Evolutionary conservation across 1,284 basidiomycete genomes (phyloP), one percentile per base, ranked within the genome.

Genomic region (Marasmius oreades): DNA sequence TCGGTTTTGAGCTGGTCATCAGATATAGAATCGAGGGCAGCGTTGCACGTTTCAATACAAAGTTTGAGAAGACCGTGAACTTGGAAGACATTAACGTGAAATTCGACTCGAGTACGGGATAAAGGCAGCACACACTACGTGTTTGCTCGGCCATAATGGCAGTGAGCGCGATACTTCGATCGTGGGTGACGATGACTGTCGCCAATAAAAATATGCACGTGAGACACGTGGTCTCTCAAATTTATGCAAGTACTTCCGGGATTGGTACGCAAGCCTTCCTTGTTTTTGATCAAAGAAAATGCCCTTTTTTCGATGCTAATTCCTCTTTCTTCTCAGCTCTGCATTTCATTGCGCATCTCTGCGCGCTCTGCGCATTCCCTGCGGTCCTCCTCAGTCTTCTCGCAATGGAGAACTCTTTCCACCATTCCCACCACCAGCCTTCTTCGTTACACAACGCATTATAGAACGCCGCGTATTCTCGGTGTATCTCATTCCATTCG

Each of bases 41-140:
- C 70, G 6, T 73, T 67, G 68, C 81, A 86, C 7, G 76, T 77
- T 52, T 81, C 67, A 0, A 69, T 57, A 12, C 73, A 66, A 20
- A 70, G 4, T 44, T 52, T 37, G 26, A 59, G 45, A n/a, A 52
- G 50, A 5, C 23, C 44, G 12, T 53, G 36, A 20, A 39, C 58
- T 59, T 31, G 43, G 45, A 28, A 50, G 34, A 48, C 37, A 43
- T 16, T 48, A 28, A 45, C n/a, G 58, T 48, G 50, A 16, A 24
- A 31, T n/a, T 51, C 36, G 52, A 16, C 12, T 42, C 46, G 26
- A 46, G 16, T 23, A 33, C 42, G 44, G 33, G 24, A 33, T 20
- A 14, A 24, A 44, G 10, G 28, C 47, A 18, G 47, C 31, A 55
- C 62, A 56, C 61, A 72, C 74, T 67, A 68, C 73, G 67, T 59